phyloP scores from a whole-genome alignment of 306 rosid genomes.

The Prosopis cineraria region DNA sequence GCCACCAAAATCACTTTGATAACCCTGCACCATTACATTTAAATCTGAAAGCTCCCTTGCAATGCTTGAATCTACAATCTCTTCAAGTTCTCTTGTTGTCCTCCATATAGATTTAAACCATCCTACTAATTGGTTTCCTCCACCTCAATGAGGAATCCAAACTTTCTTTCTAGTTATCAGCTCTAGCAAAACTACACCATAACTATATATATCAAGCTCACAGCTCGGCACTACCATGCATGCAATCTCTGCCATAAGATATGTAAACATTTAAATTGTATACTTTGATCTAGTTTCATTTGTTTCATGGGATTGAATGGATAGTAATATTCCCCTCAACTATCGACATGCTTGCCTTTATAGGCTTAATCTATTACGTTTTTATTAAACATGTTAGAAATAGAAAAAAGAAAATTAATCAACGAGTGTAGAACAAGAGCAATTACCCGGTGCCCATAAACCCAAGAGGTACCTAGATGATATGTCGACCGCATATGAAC shows the following conservation, averaged over 20 bases:
- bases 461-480: neutral
- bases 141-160: slow-evolving; percentile 44
- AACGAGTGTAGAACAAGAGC: neutral
- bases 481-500: neutral
- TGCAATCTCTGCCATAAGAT: slow-evolving; percentile 47
- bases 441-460: slow-evolving; percentile 5
- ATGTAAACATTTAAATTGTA: neutral
- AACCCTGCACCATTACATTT: neutral
- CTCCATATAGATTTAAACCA: neutral
- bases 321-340: neutral
- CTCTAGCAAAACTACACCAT: slow-evolving; percentile 47
- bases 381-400: neutral
- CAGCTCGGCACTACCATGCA: slow-evolving; percentile 29
- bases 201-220: slow-evolving; percentile 57
- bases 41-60: neutral
- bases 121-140: neutral
- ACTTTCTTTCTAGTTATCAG: slow-evolving; percentile 45
- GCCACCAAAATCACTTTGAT: neutral
- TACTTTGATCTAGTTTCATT: neutral
- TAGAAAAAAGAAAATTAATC: neutral
- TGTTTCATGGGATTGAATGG: neutral
- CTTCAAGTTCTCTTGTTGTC: neutral
- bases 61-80: neutral
- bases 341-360: neutral
- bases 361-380: neutral